Conservation (phyloP, 1,139 yeast genomes). For the Hansenula lynferdii region DNA sequence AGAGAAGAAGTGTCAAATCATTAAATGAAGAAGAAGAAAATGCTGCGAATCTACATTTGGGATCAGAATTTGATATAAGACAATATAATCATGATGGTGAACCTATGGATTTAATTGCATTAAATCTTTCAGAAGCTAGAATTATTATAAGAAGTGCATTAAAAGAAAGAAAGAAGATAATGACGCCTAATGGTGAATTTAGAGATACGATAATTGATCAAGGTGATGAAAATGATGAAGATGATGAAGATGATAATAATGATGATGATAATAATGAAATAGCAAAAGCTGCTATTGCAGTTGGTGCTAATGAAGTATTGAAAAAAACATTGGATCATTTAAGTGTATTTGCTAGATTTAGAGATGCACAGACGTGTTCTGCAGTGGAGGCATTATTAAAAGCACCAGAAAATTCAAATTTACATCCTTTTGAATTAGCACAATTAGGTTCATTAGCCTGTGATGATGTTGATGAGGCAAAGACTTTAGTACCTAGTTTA, state of each 20-base stretch:
- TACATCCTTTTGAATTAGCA: conserved; percentile 96
- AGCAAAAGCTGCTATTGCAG: conserved; percentile 64
- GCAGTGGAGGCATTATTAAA: conserved; percentile 87
- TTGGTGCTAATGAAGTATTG: conserved; percentile 63
- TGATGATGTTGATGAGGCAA: conserved; percentile 97
- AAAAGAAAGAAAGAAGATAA: conserved; percentile 64
- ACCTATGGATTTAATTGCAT: conserved; percentile 71
- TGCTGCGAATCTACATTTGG: conserved; percentile 79
- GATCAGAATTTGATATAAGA: conserved; percentile 83
- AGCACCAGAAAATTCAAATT: conserved; percentile 46
- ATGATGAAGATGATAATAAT: conserved; percentile 26
- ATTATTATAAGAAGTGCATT: conserved; percentile 87
- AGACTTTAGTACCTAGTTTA: conserved; percentile 86
- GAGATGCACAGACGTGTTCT: conserved; percentile 87
- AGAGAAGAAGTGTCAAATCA: conserved; percentile 67
- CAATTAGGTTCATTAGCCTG: conserved; percentile 92
- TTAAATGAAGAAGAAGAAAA: conserved; percentile 83
- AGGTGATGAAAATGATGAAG: conserved; percentile 33
- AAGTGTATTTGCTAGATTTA: conserved; percentile 81
- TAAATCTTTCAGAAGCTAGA: conserved; percentile 86
- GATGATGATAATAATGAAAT: conserved; percentile 53
- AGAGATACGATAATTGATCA: conserved; percentile 23
- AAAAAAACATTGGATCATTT: conserved; percentile 90
- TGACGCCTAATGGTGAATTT: conserved; percentile 32
- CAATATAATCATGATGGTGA: conserved; percentile 82